Percentiles rank a stretch among this genome's conserved stretches.
These are phyloP conservation scores for Penicillium corylophilum DNA, from an alignment of 2,329 filamentous ascomycete genomes.

Conservation along the genomic window DNA sequence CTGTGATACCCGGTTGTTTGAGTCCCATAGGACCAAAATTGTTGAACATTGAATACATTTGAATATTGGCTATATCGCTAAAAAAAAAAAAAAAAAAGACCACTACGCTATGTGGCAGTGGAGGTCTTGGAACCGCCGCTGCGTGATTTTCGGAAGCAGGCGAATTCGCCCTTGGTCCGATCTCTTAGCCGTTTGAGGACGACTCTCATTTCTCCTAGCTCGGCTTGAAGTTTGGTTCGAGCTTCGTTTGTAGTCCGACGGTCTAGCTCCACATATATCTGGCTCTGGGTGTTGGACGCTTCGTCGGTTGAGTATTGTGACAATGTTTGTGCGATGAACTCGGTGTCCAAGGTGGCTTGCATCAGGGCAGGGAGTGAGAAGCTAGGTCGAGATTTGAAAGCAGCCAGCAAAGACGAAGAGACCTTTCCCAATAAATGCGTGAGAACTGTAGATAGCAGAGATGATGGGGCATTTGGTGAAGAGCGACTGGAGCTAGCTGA, in stretches of 20 bases:
- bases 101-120: slow-evolving; percentile 8
- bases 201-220: slow-evolving; percentile 84
- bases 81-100: slow-evolving; percentile 1
- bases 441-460: slow-evolving; percentile 76
- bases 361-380: slow-evolving; percentile 83
- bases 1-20: slow-evolving; percentile 25
- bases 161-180: slow-evolving; percentile 79
- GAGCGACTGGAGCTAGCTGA: slow-evolving; percentile 72
- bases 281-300: slow-evolving; percentile 76
- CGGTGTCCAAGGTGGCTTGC: slow-evolving; percentile 95
- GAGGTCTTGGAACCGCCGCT: slow-evolving; percentile 27
- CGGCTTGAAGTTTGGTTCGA: slow-evolving; percentile 73
- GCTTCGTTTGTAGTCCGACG: slow-evolving; percentile 85
- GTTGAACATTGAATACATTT: slow-evolving; percentile 8
- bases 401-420: slow-evolving; percentile 74
- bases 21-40: slow-evolving; percentile 8
- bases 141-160: slow-evolving; percentile 72
- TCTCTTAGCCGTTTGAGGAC: slow-evolving; percentile 82
- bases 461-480: slow-evolving; percentile 61
- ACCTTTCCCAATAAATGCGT: slow-evolving; percentile 83
- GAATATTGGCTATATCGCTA: slow-evolving; percentile 4
- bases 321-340: slow-evolving; percentile 93
- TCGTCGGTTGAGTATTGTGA: slow-evolving; percentile 83
- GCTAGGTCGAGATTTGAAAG: slow-evolving; percentile 65
- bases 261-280: slow-evolving; percentile 91